Conservation (phyloP, 768 basidiomycete genomes). For the Russula sp. region DNA sequence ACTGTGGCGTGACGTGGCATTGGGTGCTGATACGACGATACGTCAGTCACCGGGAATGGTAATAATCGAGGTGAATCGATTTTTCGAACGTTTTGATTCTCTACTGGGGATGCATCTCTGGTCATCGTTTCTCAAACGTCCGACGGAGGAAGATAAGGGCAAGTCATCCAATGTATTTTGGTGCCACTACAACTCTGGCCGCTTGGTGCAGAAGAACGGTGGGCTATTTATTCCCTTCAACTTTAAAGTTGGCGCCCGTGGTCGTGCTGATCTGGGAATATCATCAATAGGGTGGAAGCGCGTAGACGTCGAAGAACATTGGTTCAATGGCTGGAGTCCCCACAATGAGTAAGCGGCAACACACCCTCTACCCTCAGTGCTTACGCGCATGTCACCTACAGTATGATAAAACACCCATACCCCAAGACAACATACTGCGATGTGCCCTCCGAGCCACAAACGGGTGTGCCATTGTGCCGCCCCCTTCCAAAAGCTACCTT, state of each 20-base stretch:
- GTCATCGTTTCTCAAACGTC: constrained; percentile 40
- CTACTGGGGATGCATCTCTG: constrained; percentile 47
- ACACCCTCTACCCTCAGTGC: not conserved
- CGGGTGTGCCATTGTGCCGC: constrained; percentile 42
- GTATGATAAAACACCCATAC: constrained; percentile 42
- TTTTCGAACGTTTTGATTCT: constrained; percentile 36
- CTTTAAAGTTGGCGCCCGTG: no score
- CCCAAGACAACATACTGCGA: constrained; percentile 42
- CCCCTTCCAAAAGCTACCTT: constrained; percentile 42
- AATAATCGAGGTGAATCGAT: constrained; percentile 43
- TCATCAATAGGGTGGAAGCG: constrained; percentile 46
- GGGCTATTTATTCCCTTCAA: constrained; percentile 26
- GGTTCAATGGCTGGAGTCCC: constrained; percentile 40
- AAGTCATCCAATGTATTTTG: constrained; percentile 41
- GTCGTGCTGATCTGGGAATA: not conserved
- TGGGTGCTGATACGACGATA: not conserved
- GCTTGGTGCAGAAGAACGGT: constrained; percentile 48
- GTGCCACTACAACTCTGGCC: constrained; percentile 40
- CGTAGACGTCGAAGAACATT: constrained; percentile 43
- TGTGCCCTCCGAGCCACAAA: constrained; percentile 41
- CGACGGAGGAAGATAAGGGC: constrained; percentile 35
- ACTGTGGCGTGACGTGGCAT: no score
- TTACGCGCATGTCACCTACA: constrained; percentile 26
- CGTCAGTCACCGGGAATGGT: constrained; percentile 44
- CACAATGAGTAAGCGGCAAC: constrained; percentile 35